phyloP scores from a whole-genome alignment of 1,284 basidiomycete genomes.

The Takashimella koratensis region DNA sequence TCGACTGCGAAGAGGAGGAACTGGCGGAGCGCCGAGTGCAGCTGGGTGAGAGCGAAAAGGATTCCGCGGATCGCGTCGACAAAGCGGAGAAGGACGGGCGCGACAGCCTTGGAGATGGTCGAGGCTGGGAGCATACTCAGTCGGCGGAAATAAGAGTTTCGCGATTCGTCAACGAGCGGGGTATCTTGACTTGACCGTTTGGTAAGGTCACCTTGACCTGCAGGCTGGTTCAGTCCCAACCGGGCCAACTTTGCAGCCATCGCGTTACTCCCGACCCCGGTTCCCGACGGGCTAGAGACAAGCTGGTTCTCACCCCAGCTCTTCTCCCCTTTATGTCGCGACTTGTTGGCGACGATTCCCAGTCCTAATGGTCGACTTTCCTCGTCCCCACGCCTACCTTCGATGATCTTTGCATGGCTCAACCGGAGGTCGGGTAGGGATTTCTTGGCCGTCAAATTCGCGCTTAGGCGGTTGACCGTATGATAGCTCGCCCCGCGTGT shows the following conservation, averaged over 20 bases:
- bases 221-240: constrained; percentile 4
- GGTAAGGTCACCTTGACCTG: not conserved
- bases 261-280: not conserved
- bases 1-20: constrained; percentile 82
- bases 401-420: constrained; percentile 53
- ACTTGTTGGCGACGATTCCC: constrained; percentile 17
- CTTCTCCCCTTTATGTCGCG: not conserved
- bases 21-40: constrained; percentile 84
- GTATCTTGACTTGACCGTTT: constrained; percentile 25
- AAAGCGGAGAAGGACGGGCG: constrained; percentile 66
- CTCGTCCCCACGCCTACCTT: constrained; percentile 36
- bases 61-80: constrained; percentile 87
- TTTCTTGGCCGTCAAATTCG: constrained; percentile 63
- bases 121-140: constrained; percentile 68
- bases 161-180: constrained; percentile 62
- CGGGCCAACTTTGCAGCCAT: constrained; percentile 9
- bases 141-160: constrained; percentile 90
- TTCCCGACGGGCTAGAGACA: not conserved
- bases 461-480: constrained; percentile 40
- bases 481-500: constrained; percentile 44
- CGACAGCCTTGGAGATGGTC: constrained; percentile 65
- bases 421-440: constrained; percentile 81
- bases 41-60: constrained; percentile 87
- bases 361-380: constrained; percentile 28
- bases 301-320: not conserved